A percentile compares a stretch with the other conserved stretches of the same genome.
These are phyloP conservation scores for Coprinopsis sp. DNA, from an alignment of 768 basidiomycete genomes.

Conservation along the genomic window DNA sequence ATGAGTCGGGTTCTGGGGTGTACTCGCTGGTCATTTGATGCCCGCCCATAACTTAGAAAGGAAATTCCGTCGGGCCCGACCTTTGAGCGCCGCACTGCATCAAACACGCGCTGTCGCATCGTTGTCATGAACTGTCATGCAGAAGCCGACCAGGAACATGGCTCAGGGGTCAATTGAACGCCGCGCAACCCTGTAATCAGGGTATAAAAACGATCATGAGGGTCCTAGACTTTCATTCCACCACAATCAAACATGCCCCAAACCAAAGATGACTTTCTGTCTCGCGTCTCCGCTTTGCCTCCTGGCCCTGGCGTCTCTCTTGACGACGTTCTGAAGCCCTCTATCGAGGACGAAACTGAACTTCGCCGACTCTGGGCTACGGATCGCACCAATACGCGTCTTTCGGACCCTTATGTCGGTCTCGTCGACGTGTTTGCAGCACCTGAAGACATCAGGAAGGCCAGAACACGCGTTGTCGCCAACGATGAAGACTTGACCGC, in stretches of 20 bases:
- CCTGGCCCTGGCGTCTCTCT: conserved; percentile 29
- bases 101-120: conserved; percentile 10
- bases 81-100: background rate
- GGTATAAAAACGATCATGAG: background rate
- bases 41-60: too few species aligned
- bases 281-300: conserved; percentile 8
- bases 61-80: too few species aligned
- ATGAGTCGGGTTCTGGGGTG: too few species aligned
- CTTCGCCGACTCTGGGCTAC: conserved; percentile 53
- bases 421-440: conserved; percentile 58
- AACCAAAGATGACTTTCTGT: conserved; percentile 13
- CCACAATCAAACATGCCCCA: conserved; percentile 8
- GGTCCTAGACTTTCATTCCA: background rate
- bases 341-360: conserved; percentile 52
- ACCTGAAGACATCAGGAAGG: conserved; percentile 42
- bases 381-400: conserved; percentile 40
- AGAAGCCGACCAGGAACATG: too few species aligned
- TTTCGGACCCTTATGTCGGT: conserved; percentile 48
- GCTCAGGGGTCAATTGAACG: too few species aligned
- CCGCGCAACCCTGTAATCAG: background rate
- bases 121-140: too few species aligned
- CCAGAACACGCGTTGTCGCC: conserved; percentile 42
- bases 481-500: conserved; percentile 35
- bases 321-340: conserved; percentile 43
- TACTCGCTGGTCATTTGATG: too few species aligned